Conservation (phyloP, 345 rosid genomes). For the Lumnitzera racemosa region DNA sequence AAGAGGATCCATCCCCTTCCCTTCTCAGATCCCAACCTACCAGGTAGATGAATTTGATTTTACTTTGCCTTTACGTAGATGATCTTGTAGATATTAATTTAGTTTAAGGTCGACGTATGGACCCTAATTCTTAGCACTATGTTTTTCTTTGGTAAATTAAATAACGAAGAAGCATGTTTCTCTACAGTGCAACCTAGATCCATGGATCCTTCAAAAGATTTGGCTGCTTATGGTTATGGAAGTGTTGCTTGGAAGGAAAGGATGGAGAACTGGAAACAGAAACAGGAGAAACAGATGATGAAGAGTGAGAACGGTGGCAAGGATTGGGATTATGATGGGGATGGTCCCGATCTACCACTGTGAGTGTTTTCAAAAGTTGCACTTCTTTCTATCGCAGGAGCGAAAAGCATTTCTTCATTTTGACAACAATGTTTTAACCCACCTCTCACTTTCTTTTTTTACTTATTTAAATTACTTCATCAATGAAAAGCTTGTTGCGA, state of each 20-base stretch:
- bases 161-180: not conserved
- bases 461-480: no score
- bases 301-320: constrained; percentile 21
- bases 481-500: no score
- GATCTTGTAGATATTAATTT: not conserved
- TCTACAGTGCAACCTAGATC: constrained; percentile 34
- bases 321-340: constrained; percentile 27
- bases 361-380: constrained; percentile 15
- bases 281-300: constrained; percentile 23
- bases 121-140: no score
- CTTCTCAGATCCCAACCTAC: constrained; percentile 15
- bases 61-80: not conserved
- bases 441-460: no score
- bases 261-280: constrained; percentile 36
- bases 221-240: constrained; percentile 50
- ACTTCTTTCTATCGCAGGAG: not conserved
- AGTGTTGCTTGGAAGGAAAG: constrained; percentile 56
- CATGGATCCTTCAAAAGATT: constrained; percentile 44
- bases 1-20: constrained; percentile 28
- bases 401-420: not conserved
- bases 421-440: no score
- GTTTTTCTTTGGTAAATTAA: no score
- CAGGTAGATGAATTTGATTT: constrained; percentile 14
- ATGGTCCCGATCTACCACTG: constrained; percentile 38
- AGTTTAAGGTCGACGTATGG: no score